These are phyloP conservation scores for Protomyces inouyei DNA, from an alignment of 1,139 yeast genomes.

Conservation along the genomic window DNA sequence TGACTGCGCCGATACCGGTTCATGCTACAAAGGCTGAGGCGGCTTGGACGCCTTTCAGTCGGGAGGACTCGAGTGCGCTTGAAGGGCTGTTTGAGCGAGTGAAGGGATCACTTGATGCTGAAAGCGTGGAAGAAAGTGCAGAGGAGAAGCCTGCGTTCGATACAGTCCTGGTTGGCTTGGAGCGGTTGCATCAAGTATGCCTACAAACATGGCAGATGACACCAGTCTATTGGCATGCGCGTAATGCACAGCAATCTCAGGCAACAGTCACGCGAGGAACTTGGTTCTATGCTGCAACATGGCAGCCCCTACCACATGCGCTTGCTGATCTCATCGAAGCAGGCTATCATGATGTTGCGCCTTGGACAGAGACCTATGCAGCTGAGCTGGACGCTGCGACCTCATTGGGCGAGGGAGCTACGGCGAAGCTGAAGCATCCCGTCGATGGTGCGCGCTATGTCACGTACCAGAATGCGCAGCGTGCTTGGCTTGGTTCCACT, in stretches of 20 bases:
- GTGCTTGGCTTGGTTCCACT: constrained; percentile 16
- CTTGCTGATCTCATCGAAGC: constrained; percentile 37
- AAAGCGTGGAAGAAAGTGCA: not conserved
- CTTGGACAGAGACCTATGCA: constrained; percentile 40
- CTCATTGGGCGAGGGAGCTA: constrained; percentile 38
- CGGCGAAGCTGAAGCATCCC: constrained; percentile 35
- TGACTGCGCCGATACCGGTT: constrained; percentile 19
- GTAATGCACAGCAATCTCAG: constrained; percentile 30
- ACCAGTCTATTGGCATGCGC: constrained; percentile 42
- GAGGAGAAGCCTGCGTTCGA: not conserved
- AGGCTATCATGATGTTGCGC: constrained; percentile 37
- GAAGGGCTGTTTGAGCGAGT: not conserved
- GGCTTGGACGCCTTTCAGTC: constrained; percentile 18
- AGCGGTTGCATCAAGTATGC: constrained; percentile 40
- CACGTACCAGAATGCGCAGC: constrained; percentile 3
- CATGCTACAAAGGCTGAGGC: not conserved
- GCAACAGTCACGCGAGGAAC: constrained; percentile 37
- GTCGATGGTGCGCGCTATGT: constrained; percentile 6
- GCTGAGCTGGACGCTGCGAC: constrained; percentile 38
- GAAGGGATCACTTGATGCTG: not conserved
- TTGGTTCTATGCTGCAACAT: constrained; percentile 41
- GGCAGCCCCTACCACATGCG: constrained; percentile 40
- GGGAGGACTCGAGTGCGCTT: constrained; percentile 11
- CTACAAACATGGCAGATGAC: constrained; percentile 33
- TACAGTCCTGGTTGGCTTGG: constrained; percentile 39